Evolutionary conservation across 2,329 filamentous ascomycete species (phyloP).

Genomic region (Xylariaceae sp.): DNA sequence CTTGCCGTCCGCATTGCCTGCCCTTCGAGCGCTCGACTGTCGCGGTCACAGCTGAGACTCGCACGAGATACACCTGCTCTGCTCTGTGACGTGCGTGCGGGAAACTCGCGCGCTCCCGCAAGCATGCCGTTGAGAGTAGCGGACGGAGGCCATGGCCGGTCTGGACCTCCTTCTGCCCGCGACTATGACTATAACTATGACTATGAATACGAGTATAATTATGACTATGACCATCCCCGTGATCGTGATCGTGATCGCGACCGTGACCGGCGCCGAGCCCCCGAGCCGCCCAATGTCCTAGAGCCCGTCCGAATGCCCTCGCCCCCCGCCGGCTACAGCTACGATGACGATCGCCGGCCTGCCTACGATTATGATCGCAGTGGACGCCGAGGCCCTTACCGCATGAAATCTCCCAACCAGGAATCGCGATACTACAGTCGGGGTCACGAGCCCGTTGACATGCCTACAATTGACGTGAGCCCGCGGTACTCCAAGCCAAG

Average conservation of each 20-base stretch:
- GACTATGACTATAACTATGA: slow-evolving; percentile 20
- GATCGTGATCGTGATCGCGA: slow-evolving; percentile 14
- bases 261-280: slow-evolving; percentile 32
- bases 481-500: slow-evolving; percentile 12
- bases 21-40: neutral
- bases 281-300: slow-evolving; percentile 31
- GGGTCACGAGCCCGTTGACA: slow-evolving; percentile 21
- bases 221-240: neutral
- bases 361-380: slow-evolving; percentile 28
- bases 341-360: slow-evolving; percentile 37
- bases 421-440: slow-evolving; percentile 27
- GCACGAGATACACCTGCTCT: neutral
- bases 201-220: neutral
- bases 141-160: slow-evolving; percentile 41
- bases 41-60: slow-evolving; percentile 2
- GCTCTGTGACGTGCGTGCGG: slow-evolving; percentile 1
- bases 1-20: neutral
- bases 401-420: slow-evolving; percentile 28
- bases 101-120: neutral
- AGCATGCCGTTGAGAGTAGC: slow-evolving; percentile 50
- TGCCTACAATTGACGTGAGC: slow-evolving; percentile 15
- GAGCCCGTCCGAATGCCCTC: slow-evolving; percentile 40
- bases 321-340: slow-evolving; percentile 38
- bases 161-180: slow-evolving; percentile 41
- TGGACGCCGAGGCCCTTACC: slow-evolving; percentile 36